phyloP scores from a whole-genome alignment of 805 yeast genomes.

The Nakazawaea ernobii region DNA sequence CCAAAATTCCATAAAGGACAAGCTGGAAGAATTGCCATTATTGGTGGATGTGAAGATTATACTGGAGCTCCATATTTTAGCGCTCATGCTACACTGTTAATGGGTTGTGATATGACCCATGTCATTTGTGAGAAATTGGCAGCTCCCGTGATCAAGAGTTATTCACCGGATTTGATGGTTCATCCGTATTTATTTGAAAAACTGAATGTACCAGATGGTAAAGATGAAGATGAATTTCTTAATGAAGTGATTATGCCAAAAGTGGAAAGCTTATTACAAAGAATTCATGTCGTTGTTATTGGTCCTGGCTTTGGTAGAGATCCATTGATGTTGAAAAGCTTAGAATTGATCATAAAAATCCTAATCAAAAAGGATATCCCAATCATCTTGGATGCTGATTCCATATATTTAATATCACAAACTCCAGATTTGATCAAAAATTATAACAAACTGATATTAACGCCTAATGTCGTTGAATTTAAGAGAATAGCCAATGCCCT shows the following conservation, averaged over 20 bases:
- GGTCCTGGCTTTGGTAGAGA: slow-evolving; percentile 97
- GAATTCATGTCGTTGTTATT: slow-evolving; percentile 77
- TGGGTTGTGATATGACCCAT: slow-evolving; percentile 88
- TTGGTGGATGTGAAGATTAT: slow-evolving; percentile 94
- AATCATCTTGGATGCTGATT: slow-evolving; percentile 87
- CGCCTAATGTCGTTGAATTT: slow-evolving; percentile 90
- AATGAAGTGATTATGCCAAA: slow-evolving; percentile 47
- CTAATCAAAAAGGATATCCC: slow-evolving; percentile 57
- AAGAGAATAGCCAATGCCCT: slow-evolving; percentile 54
- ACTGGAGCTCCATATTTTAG: slow-evolving; percentile 97
- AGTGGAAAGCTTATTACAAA: slow-evolving; percentile 45
- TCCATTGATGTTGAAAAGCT: slow-evolving; percentile 52
- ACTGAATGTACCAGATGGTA: slow-evolving; percentile 16
- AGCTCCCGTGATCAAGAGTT: slow-evolving; percentile 73
- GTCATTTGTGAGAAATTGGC: slow-evolving; percentile 81
- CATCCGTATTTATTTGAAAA: slow-evolving; percentile 76
- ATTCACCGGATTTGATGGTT: slow-evolving; percentile 92
- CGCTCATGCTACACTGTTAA: slow-evolving; percentile 74
- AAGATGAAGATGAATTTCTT: slow-evolving; percentile 25
- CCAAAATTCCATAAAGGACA: slow-evolving; percentile 85
- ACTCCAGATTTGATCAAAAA: slow-evolving; percentile 51
- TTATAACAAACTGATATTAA: slow-evolving; percentile 58
- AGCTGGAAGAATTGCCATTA: slow-evolving; percentile 76
- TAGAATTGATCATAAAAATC: slow-evolving; percentile 51
- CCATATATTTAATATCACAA: slow-evolving; percentile 59